These are phyloP conservation scores for Microdochium nivale DNA, from an alignment of 2,329 filamentous ascomycete species.

Conservation along the genomic window DNA sequence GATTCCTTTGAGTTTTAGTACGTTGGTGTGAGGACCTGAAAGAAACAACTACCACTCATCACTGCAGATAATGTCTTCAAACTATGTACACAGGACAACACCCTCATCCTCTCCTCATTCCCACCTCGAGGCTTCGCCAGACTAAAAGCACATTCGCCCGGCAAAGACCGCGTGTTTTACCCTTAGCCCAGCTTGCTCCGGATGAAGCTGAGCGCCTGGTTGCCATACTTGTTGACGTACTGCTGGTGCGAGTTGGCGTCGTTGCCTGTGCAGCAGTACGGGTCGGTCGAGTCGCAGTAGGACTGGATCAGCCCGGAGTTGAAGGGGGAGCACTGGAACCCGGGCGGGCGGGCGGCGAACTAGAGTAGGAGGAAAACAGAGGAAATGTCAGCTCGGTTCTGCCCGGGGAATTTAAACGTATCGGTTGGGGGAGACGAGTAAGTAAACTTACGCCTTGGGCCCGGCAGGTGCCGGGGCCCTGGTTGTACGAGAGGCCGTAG, in stretches of 20 bases:
- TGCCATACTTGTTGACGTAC: constrained; percentile 55
- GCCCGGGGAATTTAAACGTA: too few relatives aligned
- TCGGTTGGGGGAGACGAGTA: neutral
- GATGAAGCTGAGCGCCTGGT: constrained; percentile 50
- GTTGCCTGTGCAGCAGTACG: constrained; percentile 59
- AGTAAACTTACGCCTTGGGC: constrained; percentile 44
- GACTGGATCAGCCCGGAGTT: constrained; percentile 45
- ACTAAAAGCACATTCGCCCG: too few relatives aligned
- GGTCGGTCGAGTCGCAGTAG: constrained; percentile 56
- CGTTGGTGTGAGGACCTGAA: too few relatives aligned
- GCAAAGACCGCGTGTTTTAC: too few relatives aligned
- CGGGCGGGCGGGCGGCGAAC: constrained; percentile 51
- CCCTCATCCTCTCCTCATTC: too few relatives aligned
- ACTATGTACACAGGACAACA: too few relatives aligned
- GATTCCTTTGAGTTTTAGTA: too few relatives aligned
- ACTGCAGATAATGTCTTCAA: too few relatives aligned
- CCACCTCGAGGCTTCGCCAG: too few relatives aligned
- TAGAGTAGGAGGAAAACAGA: constrained; percentile 19
- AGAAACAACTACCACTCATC: too few relatives aligned
- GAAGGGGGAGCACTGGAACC: constrained; percentile 46
- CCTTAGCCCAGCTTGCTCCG: constrained; percentile 24
- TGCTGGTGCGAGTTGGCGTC: constrained; percentile 51
- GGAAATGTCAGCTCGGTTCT: too few relatives aligned
- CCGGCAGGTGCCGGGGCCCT: constrained; percentile 43
- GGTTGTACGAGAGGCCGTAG: constrained; percentile 46